Percentiles rank a stretch among this genome's conserved stretches.
Conservation (phyloP, 257 asterid species). For the Henckelia pumila region DNA sequence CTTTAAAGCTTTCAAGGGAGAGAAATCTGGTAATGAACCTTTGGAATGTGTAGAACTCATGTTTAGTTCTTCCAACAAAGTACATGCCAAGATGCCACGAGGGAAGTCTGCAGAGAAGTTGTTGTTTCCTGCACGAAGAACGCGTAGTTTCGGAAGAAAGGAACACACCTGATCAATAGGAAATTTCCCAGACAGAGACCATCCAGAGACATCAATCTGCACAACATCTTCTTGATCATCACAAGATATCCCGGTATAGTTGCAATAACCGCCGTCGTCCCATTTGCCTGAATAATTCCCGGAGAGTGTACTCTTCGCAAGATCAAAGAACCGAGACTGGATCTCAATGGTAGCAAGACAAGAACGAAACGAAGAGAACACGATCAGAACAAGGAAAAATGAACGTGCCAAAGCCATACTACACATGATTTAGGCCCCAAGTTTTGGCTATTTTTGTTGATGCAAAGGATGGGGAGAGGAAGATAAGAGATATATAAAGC, state of each 20-base stretch:
- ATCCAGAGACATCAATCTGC: slow-evolving; percentile 52
- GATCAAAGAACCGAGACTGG: slow-evolving; percentile 49
- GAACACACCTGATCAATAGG: slow-evolving; percentile 55
- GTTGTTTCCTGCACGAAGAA: slow-evolving; percentile 53
- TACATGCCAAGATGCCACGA: slow-evolving; percentile 50
- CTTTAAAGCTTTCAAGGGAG: slow-evolving; percentile 44
- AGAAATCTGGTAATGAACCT: slow-evolving; percentile 70
- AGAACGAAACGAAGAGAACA: slow-evolving; percentile 24
- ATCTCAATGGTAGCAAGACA: slow-evolving; percentile 25
- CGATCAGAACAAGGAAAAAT: slow-evolving; percentile 26
- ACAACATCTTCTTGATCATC: slow-evolving; percentile 44
- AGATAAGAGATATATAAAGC: slow-evolving; percentile 50
- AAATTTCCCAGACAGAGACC: slow-evolving; percentile 62
- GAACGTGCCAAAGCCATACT: slow-evolving; percentile 37
- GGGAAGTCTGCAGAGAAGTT: slow-evolving; percentile 53
- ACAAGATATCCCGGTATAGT: slow-evolving; percentile 57
- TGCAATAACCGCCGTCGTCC: slow-evolving; percentile 46
- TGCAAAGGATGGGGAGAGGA: slow-evolving; percentile 34
- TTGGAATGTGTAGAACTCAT: slow-evolving; percentile 35
- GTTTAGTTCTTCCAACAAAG: slow-evolving; percentile 53
- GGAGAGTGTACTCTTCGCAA: slow-evolving; percentile 34
- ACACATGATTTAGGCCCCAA: not conserved
- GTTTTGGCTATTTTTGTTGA: slow-evolving; percentile 26
- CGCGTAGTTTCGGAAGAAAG: slow-evolving; percentile 50
- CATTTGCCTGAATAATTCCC: slow-evolving; percentile 56